Evolutionary conservation across 164 flowering plant species (phyloP).

Genomic region (Chloranthus sessilifolius): DNA sequence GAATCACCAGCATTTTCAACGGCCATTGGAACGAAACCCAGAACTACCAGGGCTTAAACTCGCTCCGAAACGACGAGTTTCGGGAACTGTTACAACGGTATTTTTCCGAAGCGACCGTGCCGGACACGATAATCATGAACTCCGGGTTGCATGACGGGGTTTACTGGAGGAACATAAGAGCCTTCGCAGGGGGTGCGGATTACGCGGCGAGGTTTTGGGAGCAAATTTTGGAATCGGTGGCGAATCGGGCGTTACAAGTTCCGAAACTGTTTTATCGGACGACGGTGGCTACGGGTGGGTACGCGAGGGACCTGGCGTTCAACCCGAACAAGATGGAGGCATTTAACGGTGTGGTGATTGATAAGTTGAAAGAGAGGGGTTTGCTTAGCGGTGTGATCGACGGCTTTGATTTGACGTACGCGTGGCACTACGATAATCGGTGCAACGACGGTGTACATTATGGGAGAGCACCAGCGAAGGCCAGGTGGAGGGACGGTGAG

Average conservation of each 20-base stretch:
- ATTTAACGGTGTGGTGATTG: conserved; percentile 62
- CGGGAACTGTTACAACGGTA: conserved; percentile 47
- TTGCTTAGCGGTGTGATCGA: conserved; percentile 54
- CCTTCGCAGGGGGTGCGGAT: conserved; percentile 46
- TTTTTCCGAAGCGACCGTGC: conserved; percentile 51
- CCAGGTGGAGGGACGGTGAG: conserved; percentile 81
- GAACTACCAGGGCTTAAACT: conserved; percentile 74
- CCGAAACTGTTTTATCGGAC: conserved; percentile 63
- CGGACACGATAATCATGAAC: conserved; percentile 81
- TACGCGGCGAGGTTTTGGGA: conserved; percentile 71
- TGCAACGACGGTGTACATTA: conserved; percentile 98
- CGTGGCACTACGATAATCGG: conserved; percentile 90
- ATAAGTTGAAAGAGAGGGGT: conserved; percentile 50
- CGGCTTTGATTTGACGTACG: conserved; percentile 76
- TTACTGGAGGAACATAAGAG: conserved; percentile 43
- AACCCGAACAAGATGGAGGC: conserved; percentile 90
- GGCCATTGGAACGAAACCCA: conserved; percentile 65
- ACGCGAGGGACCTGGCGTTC: conserved; percentile 65
- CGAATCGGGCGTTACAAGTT: conserved; percentile 26
- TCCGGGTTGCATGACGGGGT: conserved; percentile 95
- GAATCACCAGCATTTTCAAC: conserved; percentile 91
- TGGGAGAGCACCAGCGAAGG: conserved; percentile 76
- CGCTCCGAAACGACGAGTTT: conserved; percentile 51
- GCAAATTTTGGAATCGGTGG: conserved; percentile 48
- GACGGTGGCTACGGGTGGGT: conserved; percentile 83